Evolutionary conservation across 176 grass and related monocot species (phyloP), one percentile per base, ranked within the genome.

Genomic region (Aegilops umbellulata): DNA sequence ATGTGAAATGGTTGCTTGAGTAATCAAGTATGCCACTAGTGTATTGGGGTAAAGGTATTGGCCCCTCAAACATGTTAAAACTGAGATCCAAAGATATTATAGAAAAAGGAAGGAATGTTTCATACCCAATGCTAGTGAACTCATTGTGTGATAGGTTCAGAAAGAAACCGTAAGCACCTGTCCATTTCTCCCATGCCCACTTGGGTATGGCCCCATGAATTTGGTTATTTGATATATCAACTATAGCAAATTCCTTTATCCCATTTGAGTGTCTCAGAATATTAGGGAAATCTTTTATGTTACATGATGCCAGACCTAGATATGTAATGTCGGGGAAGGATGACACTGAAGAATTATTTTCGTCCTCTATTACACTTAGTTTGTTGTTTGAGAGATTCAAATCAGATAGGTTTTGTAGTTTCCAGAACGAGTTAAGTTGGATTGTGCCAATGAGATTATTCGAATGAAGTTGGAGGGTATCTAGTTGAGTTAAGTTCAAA

Each of bases 201-300:
- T 8, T 27, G 13, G 93, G 90, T 90, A 95, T 77, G 1, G 27
- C 39, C 29, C 80, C 86, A 9, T 49, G 17, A 20, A 95, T 90
- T 26, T 83, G 70, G 14, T 95, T 95, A 49, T 81, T 74, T 12
- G 93, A 95, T 61, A 95, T 79, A 58, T 92, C 93, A 24, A 95
- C 27, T 29, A 29, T 1, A 29, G 1, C 27, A 29, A 29, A 29
- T 29, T 29, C 27, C 27, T 29, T 29, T 29, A 29, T 29, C 27
- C 27, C 27, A 29, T 29, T 29, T 29, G 27, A 29, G 27, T 29
- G 27, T 29, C 27, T 29, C 27, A 29, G 27, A 29, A 29, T 29
- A 29, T 29, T 29, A 29, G 27, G 27, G 27, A 29, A 29, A 29
- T 29, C 27, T 29, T 29, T 29, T 29, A 29, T 29, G 27, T 29